phyloP scores from a whole-genome alignment of 1,284 basidiomycete genomes.

The Irpex rosettiformis region DNA sequence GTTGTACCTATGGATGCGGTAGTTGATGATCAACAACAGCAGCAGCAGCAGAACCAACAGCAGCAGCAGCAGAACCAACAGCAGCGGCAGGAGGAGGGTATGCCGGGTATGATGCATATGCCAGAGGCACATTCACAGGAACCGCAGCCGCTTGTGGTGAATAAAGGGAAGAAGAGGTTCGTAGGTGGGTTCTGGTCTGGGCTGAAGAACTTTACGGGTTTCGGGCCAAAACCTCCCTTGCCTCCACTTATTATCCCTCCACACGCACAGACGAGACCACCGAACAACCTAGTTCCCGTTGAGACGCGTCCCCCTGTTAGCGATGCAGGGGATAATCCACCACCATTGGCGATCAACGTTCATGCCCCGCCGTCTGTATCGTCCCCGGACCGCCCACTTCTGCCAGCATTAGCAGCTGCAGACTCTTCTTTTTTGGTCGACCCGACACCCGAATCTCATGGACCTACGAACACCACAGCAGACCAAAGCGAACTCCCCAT shows the following conservation, averaged over 20 bases:
- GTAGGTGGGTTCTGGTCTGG: neutral
- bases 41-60: too few relatives aligned
- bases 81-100: too few relatives aligned
- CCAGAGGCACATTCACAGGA: too few relatives aligned
- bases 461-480: neutral
- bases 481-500: constrained; percentile 5
- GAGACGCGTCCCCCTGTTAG: neutral
- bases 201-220: neutral
- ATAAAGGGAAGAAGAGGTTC: constrained; percentile 3
- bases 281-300: neutral
- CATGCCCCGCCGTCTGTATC: neutral
- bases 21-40: neutral
- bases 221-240: neutral
- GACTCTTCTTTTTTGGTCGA: neutral
- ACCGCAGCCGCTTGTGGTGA: neutral
- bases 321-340: neutral
- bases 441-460: neutral
- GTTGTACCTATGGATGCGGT: neutral
- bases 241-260: neutral
- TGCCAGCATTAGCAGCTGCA: neutral
- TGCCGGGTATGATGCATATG: neutral
- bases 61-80: too few relatives aligned
- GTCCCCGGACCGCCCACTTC: neutral
- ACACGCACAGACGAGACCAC: neutral
- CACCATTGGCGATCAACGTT: neutral